Evolutionary conservation across 768 basidiomycete genomes (phyloP).

Genomic region (Mycena vitilis): DNA sequence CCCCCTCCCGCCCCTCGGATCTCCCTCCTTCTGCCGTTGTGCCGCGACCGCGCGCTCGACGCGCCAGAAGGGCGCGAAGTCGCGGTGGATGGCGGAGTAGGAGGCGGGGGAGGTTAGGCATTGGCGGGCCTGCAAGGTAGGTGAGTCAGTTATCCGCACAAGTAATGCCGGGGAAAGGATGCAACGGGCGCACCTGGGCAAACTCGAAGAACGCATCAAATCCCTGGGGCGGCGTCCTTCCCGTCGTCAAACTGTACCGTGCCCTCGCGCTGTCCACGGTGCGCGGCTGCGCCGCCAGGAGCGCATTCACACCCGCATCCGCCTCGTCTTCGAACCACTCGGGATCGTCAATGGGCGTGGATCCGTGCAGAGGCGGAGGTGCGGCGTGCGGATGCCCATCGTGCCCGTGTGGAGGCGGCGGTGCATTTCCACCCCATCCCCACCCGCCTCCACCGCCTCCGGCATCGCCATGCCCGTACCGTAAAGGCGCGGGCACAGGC

Average conservation of each 20-base stretch:
- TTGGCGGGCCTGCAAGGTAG: constrained; percentile 15
- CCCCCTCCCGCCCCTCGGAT: not conserved
- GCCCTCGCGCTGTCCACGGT: constrained; percentile 24
- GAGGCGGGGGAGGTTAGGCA: no score
- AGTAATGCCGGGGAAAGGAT: no score
- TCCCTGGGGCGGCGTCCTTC: constrained; percentile 16
- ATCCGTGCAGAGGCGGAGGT: no score
- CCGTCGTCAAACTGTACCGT: constrained; percentile 18
- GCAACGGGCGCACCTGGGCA: constrained; percentile 10
- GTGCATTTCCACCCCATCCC: no score
- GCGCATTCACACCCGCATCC: not conserved
- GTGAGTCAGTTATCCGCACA: no score
- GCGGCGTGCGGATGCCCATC: not conserved
- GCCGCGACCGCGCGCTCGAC: not conserved
- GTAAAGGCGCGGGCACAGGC: no score
- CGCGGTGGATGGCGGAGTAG: constrained; percentile 16
- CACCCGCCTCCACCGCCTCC: no score
- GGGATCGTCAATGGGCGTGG: not conserved
- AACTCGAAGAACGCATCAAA: constrained; percentile 31
- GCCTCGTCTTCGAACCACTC: not conserved
- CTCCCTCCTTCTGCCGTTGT: not conserved
- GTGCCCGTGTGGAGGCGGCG: not conserved
- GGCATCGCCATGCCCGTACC: no score
- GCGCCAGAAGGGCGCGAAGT: constrained; percentile 33
- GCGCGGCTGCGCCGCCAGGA: constrained; percentile 9